These are phyloP conservation scores for Fusarium denticulatum DNA, from an alignment of 2,329 filamentous ascomycete species.

Conservation along the genomic window DNA sequence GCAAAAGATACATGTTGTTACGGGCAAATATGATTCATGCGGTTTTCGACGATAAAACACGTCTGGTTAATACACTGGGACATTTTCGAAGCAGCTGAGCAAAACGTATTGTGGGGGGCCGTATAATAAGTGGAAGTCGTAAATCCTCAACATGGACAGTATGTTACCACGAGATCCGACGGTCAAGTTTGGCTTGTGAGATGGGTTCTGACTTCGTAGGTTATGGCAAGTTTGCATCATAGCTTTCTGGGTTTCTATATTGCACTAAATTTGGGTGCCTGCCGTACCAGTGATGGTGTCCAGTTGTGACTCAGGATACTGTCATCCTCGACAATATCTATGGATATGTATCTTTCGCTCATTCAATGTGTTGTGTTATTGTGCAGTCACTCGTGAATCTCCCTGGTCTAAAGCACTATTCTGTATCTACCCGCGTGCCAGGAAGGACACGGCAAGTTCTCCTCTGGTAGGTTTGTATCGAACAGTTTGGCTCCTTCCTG, in stretches of 20 bases:
- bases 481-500: not conserved
- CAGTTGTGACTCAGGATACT: not conserved
- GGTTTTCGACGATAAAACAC: not conserved
- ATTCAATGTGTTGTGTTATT: not conserved
- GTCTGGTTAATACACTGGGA: not conserved
- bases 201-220: not conserved
- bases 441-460: not conserved
- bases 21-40: not conserved
- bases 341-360: not conserved
- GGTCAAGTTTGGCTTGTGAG: not conserved
- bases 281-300: not conserved
- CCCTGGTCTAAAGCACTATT: not conserved
- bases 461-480: not conserved
- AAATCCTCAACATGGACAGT: not conserved
- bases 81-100: not conserved
- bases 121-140: conserved; percentile 6
- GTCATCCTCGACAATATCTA: not conserved
- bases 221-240: not conserved
- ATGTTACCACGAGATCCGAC: conserved; percentile 8
- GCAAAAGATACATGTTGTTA: not conserved
- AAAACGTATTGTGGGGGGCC: not conserved
- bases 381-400: not conserved
- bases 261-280: not conserved
- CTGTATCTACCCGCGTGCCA: not conserved
- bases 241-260: not conserved